Evolutionary conservation across 75 land plant genomes (phyloP).

Genomic region (Azolla pinnata): DNA sequence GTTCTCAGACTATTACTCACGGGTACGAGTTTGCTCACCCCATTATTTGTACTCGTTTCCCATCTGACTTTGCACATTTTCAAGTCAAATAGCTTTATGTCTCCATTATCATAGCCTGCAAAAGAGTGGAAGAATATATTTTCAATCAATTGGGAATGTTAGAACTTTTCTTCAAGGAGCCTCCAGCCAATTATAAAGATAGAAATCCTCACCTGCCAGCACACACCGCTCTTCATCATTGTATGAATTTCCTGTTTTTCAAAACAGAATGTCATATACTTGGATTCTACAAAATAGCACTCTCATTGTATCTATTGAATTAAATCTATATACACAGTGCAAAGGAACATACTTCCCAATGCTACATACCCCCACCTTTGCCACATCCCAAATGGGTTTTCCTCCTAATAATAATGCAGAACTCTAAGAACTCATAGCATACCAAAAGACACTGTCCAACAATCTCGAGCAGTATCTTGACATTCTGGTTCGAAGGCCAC

Average conservation of each 20-base stretch:
- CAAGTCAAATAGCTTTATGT: slow-evolving; percentile 38
- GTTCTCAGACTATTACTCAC: too few relatives aligned
- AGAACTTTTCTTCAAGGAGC: not conserved
- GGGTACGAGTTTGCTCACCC: slow-evolving; percentile 12
- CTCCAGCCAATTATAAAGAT: not conserved
- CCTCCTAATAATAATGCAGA: not conserved
- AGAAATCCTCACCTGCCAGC: slow-evolving; percentile 16
- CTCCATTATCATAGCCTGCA: slow-evolving; percentile 40
- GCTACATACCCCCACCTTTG: too few relatives aligned
- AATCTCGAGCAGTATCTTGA: slow-evolving; percentile 22
- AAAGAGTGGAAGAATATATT: not conserved
- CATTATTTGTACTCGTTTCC: slow-evolving; percentile 29
- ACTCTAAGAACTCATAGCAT: not conserved
- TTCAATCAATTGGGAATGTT: not conserved
- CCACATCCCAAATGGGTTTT: too few relatives aligned
- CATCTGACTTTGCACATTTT: slow-evolving; percentile 26
- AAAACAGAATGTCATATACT: not conserved
- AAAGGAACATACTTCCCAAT: too few relatives aligned
- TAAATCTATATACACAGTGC: too few relatives aligned
- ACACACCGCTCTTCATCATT: slow-evolving; percentile 48
- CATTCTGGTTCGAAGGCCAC: slow-evolving; percentile 27
- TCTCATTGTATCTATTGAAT: too few relatives aligned
- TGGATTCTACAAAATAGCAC: not conserved
- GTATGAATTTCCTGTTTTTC: slow-evolving; percentile 25
- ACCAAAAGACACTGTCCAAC: slow-evolving; percentile 44